Evolutionary conservation across 805 yeast species (phyloP).

Genomic region (Candida wancherniae): DNA sequence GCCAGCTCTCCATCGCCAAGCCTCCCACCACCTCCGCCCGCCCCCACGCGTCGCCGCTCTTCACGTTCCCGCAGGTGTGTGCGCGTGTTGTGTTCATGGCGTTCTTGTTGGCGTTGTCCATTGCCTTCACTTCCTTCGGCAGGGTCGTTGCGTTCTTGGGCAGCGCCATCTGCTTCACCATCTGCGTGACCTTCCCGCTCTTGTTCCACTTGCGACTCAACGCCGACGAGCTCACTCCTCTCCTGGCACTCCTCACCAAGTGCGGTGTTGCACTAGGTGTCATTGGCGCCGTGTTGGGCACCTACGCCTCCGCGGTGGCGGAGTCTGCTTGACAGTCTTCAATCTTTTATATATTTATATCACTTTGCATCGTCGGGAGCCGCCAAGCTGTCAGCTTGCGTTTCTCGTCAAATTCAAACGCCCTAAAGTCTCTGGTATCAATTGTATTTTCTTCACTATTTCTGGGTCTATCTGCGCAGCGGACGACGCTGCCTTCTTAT

Average conservation of each 20-base stretch:
- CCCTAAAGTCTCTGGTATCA: too few relatives aligned
- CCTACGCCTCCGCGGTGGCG: constrained; percentile 14
- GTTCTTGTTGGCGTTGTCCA: constrained; percentile 18
- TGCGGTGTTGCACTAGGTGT: constrained; percentile 12
- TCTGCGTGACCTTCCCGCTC: constrained; percentile 38
- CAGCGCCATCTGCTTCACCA: constrained; percentile 37
- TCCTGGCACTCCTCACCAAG: constrained; percentile 1
- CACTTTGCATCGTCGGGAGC: too few relatives aligned
- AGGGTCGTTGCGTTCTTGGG: constrained; percentile 39
- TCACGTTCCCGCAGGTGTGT: constrained; percentile 6
- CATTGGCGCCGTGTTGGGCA: constrained; percentile 14
- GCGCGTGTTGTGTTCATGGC: constrained; percentile 23
- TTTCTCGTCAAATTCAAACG: too few relatives aligned
- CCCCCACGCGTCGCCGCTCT: background rate
- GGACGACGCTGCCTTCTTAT: too few relatives aligned
- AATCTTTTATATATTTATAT: too few relatives aligned
- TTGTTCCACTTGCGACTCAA: constrained; percentile 25
- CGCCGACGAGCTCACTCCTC: constrained; percentile 8
- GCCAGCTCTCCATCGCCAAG: constrained; percentile 15
- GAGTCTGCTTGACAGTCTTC: too few relatives aligned
- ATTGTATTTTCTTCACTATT: too few relatives aligned
- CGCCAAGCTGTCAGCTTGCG: too few relatives aligned
- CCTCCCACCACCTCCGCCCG: background rate
- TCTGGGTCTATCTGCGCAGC: too few relatives aligned
- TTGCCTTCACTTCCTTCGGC: constrained; percentile 36